phyloP scores from a whole-genome alignment of 2,329 filamentous ascomycete species.

The Colletotrichum sp. region DNA sequence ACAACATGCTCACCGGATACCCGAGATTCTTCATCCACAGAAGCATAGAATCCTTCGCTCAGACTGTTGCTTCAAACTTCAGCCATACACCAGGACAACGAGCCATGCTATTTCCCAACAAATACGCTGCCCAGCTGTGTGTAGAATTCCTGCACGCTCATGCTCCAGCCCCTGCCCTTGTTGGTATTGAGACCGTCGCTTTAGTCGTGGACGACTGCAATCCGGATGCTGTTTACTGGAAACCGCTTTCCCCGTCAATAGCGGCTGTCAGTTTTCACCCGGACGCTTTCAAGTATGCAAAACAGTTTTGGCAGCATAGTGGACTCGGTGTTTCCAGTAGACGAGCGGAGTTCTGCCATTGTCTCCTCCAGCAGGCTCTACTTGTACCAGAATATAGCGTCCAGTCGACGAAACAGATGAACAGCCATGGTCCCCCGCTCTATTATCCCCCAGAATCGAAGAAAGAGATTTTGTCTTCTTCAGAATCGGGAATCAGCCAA shows the following conservation, averaged over 20 bases:
- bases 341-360: slow-evolving; percentile 85
- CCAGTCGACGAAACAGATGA: slow-evolving; percentile 8
- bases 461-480: not conserved
- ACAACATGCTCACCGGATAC: slow-evolving; percentile 87
- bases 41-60: slow-evolving; percentile 75
- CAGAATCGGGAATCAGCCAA: not conserved
- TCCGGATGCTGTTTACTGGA: slow-evolving; percentile 56
- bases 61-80: slow-evolving; percentile 69
- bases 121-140: slow-evolving; percentile 71
- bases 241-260: slow-evolving; percentile 62
- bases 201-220: slow-evolving; percentile 63
- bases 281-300: slow-evolving; percentile 72
- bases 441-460: not conserved
- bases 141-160: slow-evolving; percentile 72
- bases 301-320: slow-evolving; percentile 96
- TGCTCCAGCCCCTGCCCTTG: slow-evolving; percentile 54
- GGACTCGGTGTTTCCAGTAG: slow-evolving; percentile 94
- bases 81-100: slow-evolving; percentile 62
- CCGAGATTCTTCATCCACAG: slow-evolving; percentile 94
- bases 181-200: slow-evolving; percentile 61
- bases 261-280: slow-evolving; percentile 74
- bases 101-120: slow-evolving; percentile 84
- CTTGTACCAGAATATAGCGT: slow-evolving; percentile 39
- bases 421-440: not conserved
- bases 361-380: slow-evolving; percentile 72